phyloP scores from a whole-genome alignment of 2,329 filamentous ascomycete genomes.

The Aureobasidium sp. region DNA sequence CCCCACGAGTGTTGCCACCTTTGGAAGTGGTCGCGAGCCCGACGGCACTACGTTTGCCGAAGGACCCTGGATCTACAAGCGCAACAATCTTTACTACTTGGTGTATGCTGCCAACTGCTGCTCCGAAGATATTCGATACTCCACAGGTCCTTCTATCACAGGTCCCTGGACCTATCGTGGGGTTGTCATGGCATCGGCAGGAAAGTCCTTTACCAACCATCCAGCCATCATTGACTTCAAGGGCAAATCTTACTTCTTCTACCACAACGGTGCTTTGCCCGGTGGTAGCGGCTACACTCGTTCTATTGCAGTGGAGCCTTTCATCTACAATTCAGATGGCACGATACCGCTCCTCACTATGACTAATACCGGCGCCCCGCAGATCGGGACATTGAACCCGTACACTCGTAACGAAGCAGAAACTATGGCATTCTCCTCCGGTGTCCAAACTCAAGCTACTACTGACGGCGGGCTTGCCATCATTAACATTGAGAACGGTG shows the following conservation, averaged over 20 bases:
- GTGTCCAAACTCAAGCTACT: neutral
- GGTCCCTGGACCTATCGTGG: constrained; percentile 13
- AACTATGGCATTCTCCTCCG: neutral
- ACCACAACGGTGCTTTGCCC: constrained; percentile 6
- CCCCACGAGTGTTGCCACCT: neutral
- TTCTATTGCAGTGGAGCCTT: constrained; percentile 7
- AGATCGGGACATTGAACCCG: neutral
- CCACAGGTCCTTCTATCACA: constrained; percentile 1
- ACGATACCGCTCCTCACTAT: neutral
- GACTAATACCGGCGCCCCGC: neutral
- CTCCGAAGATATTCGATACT: neutral
- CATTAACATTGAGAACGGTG: neutral
- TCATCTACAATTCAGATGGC: neutral
- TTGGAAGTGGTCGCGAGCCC: neutral
- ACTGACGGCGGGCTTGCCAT: neutral
- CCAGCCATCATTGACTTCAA: constrained; percentile 10
- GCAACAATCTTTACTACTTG: constrained; percentile 3
- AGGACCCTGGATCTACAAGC: constrained; percentile 7
- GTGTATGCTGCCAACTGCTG: constrained; percentile 11
- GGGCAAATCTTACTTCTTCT: constrained; percentile 10
- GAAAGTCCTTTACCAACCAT: constrained; percentile 7
- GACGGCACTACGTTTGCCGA: constrained; percentile 9
- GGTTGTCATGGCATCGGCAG: constrained; percentile 8
- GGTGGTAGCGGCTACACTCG: constrained; percentile 8
- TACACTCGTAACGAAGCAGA: neutral